Percentiles rank a stretch among this genome's conserved stretches.
Conservation (phyloP, 2,329 filamentous ascomycete species). For the Eurotiales sp. region DNA sequence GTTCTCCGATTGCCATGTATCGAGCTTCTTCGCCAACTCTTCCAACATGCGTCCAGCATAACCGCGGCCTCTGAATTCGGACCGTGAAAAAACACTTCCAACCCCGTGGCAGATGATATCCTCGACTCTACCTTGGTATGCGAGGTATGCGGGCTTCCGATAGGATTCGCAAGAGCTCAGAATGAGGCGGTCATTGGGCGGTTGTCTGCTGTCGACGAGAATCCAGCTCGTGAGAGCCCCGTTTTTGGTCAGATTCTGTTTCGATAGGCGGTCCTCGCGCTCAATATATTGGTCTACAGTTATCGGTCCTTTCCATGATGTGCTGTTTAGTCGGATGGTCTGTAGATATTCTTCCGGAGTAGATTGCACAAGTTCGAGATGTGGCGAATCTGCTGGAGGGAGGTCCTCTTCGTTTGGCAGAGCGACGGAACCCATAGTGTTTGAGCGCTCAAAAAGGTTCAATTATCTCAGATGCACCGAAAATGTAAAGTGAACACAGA, state of each 20-base stretch:
- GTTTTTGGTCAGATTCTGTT: conserved; percentile 51
- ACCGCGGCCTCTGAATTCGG: conserved; percentile 63
- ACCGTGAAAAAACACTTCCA: conserved; percentile 73
- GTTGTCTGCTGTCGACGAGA: conserved; percentile 47
- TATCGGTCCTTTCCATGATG: conserved; percentile 57
- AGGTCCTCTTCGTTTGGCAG: conserved; percentile 27
- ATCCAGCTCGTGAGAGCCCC: conserved; percentile 59
- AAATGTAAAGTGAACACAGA: too few relatives aligned
- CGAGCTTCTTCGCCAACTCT: conserved; percentile 57
- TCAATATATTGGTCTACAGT: conserved; percentile 54
- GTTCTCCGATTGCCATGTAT: conserved; percentile 50
- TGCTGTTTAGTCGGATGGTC: conserved; percentile 52
- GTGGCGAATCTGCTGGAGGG: conserved; percentile 48
- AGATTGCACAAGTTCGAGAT: conserved; percentile 52
- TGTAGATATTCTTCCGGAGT: conserved; percentile 52
- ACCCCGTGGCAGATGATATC: conserved; percentile 64
- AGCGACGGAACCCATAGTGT: conserved; percentile 34
- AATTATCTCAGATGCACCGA: too few relatives aligned
- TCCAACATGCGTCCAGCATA: conserved; percentile 75
- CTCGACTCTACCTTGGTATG: conserved; percentile 53
- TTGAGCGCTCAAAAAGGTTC: neutral
- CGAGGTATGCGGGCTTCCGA: conserved; percentile 39
- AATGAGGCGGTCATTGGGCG: conserved; percentile 42
- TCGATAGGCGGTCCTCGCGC: conserved; percentile 52
- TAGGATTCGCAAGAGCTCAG: conserved; percentile 58